phyloP scores from a whole-genome alignment of 441 rosid genomes.

The Pelargonium australe region DNA sequence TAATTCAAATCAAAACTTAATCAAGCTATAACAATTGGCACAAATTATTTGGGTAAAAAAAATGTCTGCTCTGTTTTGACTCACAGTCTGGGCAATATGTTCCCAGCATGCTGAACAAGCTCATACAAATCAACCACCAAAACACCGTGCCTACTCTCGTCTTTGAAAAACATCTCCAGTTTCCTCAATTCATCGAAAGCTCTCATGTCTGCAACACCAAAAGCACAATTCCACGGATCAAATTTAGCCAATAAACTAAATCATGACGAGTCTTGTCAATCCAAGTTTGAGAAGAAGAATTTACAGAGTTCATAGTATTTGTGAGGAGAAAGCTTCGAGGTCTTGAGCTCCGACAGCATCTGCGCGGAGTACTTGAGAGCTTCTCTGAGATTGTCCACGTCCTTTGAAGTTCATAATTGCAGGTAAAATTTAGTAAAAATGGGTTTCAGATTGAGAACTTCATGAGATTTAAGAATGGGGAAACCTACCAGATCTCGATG shows the following conservation, averaged over 20 bases:
- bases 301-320: slow-evolving; percentile 64
- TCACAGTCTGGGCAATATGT: slow-evolving; percentile 59
- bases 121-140: slow-evolving; percentile 54
- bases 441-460: slow-evolving; percentile 1
- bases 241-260: slow-evolving; percentile 12
- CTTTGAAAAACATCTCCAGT: slow-evolving; percentile 59
- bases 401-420: slow-evolving; percentile 28
- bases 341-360: slow-evolving; percentile 65
- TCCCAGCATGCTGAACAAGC: slow-evolving; percentile 73
- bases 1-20: not conserved
- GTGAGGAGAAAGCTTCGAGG: slow-evolving; percentile 69
- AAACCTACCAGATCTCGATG: slow-evolving; percentile 52
- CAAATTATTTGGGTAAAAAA: not conserved
- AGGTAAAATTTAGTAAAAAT: slow-evolving; percentile 11
- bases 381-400: slow-evolving; percentile 55
- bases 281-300: slow-evolving; percentile 13
- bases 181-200: slow-evolving; percentile 58
- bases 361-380: slow-evolving; percentile 60
- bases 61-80: slow-evolving; percentile 6
- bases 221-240: not conserved
- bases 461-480: not conserved
- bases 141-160: slow-evolving; percentile 56
- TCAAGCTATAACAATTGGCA: not conserved
- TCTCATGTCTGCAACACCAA: slow-evolving; percentile 42
- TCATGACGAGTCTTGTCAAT: not conserved